Percentiles rank a stretch among this genome's conserved stretches.
Evolutionary conservation across 1,284 basidiomycete species (phyloP).

Genomic region (Singerocomus inundabilis): DNA sequence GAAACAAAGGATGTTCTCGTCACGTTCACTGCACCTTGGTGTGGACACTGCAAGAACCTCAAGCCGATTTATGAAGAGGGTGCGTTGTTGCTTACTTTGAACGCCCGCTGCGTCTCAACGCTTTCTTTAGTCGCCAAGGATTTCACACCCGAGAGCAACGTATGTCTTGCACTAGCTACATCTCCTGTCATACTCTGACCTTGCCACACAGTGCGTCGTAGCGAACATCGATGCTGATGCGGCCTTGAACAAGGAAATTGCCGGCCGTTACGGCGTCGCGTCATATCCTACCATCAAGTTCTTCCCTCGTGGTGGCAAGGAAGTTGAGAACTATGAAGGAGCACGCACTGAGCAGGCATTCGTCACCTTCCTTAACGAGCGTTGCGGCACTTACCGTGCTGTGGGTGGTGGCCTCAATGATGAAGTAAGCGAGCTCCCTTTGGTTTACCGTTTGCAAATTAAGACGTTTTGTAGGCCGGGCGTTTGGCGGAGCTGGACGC

Average conservation of each 20-base stretch:
- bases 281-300: constrained; percentile 94
- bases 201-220: constrained; percentile 66
- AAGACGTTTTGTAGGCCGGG: constrained; percentile 58
- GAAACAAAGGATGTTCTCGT: constrained; percentile 83
- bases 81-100: constrained; percentile 15
- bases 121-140: constrained; percentile 60
- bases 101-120: constrained; percentile 2
- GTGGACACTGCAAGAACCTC: constrained; percentile 84
- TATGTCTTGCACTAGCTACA: constrained; percentile 35
- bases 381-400: constrained; percentile 84
- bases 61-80: constrained; percentile 85
- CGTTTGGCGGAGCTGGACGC: constrained; percentile 76
- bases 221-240: constrained; percentile 92
- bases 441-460: background rate
- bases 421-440: constrained; percentile 42
- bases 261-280: constrained; percentile 69
- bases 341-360: constrained; percentile 69
- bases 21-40: constrained; percentile 89
- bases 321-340: constrained; percentile 67
- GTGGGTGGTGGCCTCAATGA: constrained; percentile 80
- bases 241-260: constrained; percentile 73
- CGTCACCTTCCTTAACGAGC: constrained; percentile 77
- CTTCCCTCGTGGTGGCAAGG: constrained; percentile 74
- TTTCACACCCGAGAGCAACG: constrained; percentile 77
- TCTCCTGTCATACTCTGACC: constrained; percentile 6